A percentile compares a stretch with the other conserved stretches of the same genome.
Conservation (phyloP, 2,329 filamentous ascomycete genomes). For the Gaeumannomyces sp. region DNA sequence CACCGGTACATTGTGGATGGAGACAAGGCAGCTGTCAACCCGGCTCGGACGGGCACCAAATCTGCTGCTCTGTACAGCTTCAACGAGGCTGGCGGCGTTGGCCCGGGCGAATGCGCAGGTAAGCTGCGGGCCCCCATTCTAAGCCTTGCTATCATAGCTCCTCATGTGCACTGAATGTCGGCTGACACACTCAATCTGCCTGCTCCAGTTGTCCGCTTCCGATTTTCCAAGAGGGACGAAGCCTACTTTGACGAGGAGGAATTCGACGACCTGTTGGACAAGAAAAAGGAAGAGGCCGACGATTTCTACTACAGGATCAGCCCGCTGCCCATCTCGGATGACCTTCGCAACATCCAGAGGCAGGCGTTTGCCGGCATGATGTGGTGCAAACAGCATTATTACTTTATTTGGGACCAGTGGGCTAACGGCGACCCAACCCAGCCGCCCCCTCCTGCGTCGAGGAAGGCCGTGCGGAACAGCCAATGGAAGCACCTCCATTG, state of each 20-base stretch:
- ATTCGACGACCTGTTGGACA: constrained; percentile 86
- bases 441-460: constrained; percentile 73
- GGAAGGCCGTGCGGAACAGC: constrained; percentile 76
- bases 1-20: constrained; percentile 80
- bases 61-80: constrained; percentile 88
- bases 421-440: constrained; percentile 86
- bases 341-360: constrained; percentile 88
- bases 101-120: constrained; percentile 77
- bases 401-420: constrained; percentile 98
- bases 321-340: constrained; percentile 87
- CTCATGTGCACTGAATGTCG: constrained; percentile 27
- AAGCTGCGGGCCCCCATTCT: constrained; percentile 39
- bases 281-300: constrained; percentile 81
- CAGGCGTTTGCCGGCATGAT: constrained; percentile 96
- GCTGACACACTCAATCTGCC: constrained; percentile 6
- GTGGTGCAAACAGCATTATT: constrained; percentile 96
- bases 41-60: constrained; percentile 75
- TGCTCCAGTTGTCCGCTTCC: constrained; percentile 75
- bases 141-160: constrained; percentile 29
- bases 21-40: constrained; percentile 77
- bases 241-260: constrained; percentile 84
- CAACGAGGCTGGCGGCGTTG: constrained; percentile 80
- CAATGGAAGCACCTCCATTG: constrained; percentile 94
- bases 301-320: constrained; percentile 94
- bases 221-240: constrained; percentile 69